Conservation (phyloP, 2,329 filamentous ascomycete genomes). For the Penicillium sp. region DNA sequence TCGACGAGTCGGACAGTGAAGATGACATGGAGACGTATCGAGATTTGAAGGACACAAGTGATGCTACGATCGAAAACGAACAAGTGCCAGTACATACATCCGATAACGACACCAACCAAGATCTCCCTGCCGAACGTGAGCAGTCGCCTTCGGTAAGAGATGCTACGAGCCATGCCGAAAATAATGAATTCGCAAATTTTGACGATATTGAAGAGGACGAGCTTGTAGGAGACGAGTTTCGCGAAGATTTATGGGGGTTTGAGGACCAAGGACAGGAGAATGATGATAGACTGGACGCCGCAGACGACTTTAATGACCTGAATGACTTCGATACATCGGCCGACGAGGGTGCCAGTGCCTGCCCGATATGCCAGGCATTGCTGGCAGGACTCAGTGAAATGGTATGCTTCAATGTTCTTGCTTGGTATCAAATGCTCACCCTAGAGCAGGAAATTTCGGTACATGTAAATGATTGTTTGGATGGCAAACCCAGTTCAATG, state of each 20-base stretch:
- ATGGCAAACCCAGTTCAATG: constrained; percentile 67
- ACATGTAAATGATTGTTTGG: constrained; percentile 90
- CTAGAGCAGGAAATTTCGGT: constrained; percentile 60
- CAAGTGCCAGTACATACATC: constrained; percentile 4
- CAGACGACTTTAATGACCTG: background rate
- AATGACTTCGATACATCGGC: background rate
- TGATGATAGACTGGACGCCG: background rate
- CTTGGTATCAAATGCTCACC: background rate
- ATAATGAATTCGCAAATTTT: constrained; percentile 50
- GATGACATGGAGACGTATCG: constrained; percentile 35
- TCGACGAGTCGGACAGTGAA: constrained; percentile 51
- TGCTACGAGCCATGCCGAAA: constrained; percentile 42
- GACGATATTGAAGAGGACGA: constrained; percentile 58
- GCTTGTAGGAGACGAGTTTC: constrained; percentile 58
- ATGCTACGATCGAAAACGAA: background rate
- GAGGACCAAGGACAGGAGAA: constrained; percentile 32
- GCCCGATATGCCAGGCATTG: constrained; percentile 69
- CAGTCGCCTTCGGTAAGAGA: constrained; percentile 46
- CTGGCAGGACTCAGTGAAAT: constrained; percentile 53
- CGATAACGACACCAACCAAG: constrained; percentile 10
- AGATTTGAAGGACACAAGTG: constrained; percentile 14
- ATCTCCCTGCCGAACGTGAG: constrained; percentile 18
- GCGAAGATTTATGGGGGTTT: constrained; percentile 58
- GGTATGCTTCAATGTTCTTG: constrained; percentile 26
- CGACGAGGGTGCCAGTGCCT: constrained; percentile 37